These are phyloP conservation scores for Neofusicoccum umdonicola DNA, from an alignment of 2,329 filamentous ascomycete species.

Conservation along the genomic window DNA sequence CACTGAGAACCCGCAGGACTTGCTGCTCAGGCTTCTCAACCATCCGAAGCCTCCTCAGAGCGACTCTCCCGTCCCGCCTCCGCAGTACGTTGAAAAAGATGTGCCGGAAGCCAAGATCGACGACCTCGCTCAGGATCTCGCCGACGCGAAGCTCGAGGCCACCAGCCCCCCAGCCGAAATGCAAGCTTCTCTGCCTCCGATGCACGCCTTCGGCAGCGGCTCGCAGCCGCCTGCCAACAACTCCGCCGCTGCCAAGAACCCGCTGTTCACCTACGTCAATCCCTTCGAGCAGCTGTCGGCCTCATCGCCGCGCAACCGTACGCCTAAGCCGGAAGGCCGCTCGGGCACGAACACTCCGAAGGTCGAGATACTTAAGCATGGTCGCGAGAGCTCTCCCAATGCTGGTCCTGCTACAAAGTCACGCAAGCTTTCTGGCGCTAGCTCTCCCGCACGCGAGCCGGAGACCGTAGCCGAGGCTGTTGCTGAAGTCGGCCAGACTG, in stretches of 20 bases:
- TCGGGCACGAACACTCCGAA: constrained; percentile 29
- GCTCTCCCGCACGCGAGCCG: constrained; percentile 23
- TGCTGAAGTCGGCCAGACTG: constrained; percentile 60
- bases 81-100: constrained; percentile 29
- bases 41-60: constrained; percentile 56
- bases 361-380: constrained; percentile 47
- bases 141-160: constrained; percentile 42
- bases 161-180: constrained; percentile 27
- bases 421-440: constrained; percentile 31
- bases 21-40: constrained; percentile 82
- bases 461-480: constrained; percentile 73
- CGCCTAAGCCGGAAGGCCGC: constrained; percentile 45
- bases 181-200: constrained; percentile 29
- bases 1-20: constrained; percentile 71
- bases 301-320: constrained; percentile 60
- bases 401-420: constrained; percentile 33
- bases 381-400: constrained; percentile 37
- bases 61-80: constrained; percentile 28
- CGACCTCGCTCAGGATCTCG: constrained; percentile 45
- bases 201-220: constrained; percentile 40
- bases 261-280: constrained; percentile 69
- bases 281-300: constrained; percentile 69
- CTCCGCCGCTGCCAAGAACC: constrained; percentile 34
- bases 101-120: constrained; percentile 43
- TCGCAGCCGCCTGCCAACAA: constrained; percentile 33